Percentiles rank a stretch among this genome's conserved stretches.
These are phyloP conservation scores for Hyaloperonospora arabidopsidis DNA, from an alignment of 352 stramenopile species.

Conservation along the genomic window DNA sequence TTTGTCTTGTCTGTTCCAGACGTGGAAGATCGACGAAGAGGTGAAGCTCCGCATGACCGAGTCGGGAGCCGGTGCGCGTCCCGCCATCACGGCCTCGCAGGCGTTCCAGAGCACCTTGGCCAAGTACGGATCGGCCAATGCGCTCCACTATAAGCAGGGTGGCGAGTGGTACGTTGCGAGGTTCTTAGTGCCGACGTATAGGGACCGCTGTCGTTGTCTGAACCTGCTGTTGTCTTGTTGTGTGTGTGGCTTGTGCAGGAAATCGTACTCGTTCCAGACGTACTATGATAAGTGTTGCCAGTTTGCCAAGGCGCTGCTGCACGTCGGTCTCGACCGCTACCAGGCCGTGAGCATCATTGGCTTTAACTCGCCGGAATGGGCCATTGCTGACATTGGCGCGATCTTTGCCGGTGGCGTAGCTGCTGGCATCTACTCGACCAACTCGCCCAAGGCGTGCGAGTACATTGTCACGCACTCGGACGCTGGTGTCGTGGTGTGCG, in stretches of 20 bases:
- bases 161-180: conserved; percentile 55
- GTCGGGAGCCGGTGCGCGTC: conserved; percentile 34
- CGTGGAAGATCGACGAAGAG: conserved; percentile 83
- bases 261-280: conserved; percentile 56
- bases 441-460: conserved; percentile 84
- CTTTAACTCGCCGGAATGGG: conserved; percentile 90
- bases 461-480: conserved; percentile 93
- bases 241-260: conserved; percentile 21
- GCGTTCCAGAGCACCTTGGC: conserved; percentile 55
- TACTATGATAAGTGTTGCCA: conserved; percentile 71
- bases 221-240: neutral
- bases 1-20: conserved; percentile 21
- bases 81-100: conserved; percentile 45
- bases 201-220: too few species aligned
- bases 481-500: conserved; percentile 88
- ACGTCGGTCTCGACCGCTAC: conserved; percentile 63
- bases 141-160: conserved; percentile 62
- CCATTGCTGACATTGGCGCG: conserved; percentile 87
- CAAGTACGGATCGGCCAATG: conserved; percentile 45
- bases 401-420: conserved; percentile 90
- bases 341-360: conserved; percentile 85
- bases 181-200: neutral
- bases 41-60: conserved; percentile 64
- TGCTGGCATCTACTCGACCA: conserved; percentile 95
- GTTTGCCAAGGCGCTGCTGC: conserved; percentile 77